Evolutionary conservation across 2,329 filamentous ascomycete genomes (phyloP), one percentile per base, ranked within the genome.

Genomic region (Cladosporium colombiae): DNA sequence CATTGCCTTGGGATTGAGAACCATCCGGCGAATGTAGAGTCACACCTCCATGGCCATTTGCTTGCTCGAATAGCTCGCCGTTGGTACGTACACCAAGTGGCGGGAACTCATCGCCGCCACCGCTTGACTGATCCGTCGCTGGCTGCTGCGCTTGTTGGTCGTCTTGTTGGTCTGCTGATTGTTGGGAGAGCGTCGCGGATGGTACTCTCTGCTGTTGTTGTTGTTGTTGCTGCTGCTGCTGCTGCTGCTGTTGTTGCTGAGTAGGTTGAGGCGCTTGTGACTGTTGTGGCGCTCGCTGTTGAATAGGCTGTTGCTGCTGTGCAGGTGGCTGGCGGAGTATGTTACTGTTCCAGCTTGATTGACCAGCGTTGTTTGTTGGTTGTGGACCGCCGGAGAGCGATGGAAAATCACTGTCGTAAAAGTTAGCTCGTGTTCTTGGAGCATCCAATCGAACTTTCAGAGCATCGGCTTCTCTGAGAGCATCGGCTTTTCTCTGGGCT

Each of bases 41-140:
- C 62, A 70, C 71, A 40, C 62, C 68, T 33, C 61, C 61, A 25
- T 73, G 63, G 16, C 71, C 71, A 57, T 71, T 71, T 21, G 68
- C 57, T 25, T 69, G 69, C 21, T 68, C 64, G 18, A 67, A 59
- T 21, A 59, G 75, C n/a, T 86, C 84, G 57, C 79, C 79, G 56
- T 81, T 79, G 23, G 78, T 76, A 64, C 82, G 83, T 57, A 84
- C 82, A 62, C 84, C 83, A 58, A 88, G 75, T n/a, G 86, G 85
- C 66, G 85, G 85, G 66, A 88, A 88, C 63, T 88, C 86, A 18
- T 88, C 85, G 57, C 86, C 85, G 68, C 82, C 82, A 35, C 52
- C 65, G 46, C 57, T 64, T 21, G 65, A 60, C 25, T 68, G 69
- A 25, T 74, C 70, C n/a, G 50, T 58, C 2, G 70, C 66, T 23